These are phyloP conservation scores for Aspergillus biplanus DNA, from an alignment of 495 filamentous ascomycete species.

Conservation along the genomic window DNA sequence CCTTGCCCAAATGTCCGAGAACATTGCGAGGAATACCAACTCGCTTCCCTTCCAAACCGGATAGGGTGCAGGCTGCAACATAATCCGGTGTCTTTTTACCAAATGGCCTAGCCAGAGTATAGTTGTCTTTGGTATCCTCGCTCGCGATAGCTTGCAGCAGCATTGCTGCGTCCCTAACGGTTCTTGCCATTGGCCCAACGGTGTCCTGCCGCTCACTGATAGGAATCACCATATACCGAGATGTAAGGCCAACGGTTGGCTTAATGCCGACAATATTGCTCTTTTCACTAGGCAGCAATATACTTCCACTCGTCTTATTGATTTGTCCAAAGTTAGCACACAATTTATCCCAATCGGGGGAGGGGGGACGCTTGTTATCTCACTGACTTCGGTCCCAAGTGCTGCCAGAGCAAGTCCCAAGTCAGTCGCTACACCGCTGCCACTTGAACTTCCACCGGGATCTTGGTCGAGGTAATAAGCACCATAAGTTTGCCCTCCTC, in stretches of 20 bases:
- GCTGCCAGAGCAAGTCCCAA: constrained; percentile 53
- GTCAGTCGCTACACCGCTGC: constrained; percentile 52
- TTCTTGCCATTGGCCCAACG: constrained; percentile 65
- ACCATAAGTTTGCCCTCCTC: constrained; percentile 53
- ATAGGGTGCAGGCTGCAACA: constrained; percentile 52
- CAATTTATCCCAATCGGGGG: too few relatives aligned
- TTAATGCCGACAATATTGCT: constrained; percentile 66
- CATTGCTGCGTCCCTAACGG: constrained; percentile 68
- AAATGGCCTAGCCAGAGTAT: constrained; percentile 56
- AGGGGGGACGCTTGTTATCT: not conserved
- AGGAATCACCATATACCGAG: constrained; percentile 63
- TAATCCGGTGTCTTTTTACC: constrained; percentile 49
- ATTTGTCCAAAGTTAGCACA: constrained; percentile 3
- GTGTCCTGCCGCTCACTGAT: constrained; percentile 67
- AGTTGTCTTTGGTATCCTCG: constrained; percentile 49
- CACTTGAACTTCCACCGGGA: constrained; percentile 58
- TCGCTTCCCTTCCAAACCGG: constrained; percentile 49
- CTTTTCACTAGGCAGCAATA: constrained; percentile 56
- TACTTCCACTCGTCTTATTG: constrained; percentile 51
- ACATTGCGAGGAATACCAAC: constrained; percentile 59
- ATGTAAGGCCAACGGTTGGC: constrained; percentile 71
- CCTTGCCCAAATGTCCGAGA: constrained; percentile 26
- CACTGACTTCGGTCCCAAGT: constrained; percentile 54
- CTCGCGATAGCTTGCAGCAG: constrained; percentile 67
- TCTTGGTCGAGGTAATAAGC: constrained; percentile 56